phyloP scores from a whole-genome alignment of 78 protist genomes.

The Dictyostelium firmibasis region DNA sequence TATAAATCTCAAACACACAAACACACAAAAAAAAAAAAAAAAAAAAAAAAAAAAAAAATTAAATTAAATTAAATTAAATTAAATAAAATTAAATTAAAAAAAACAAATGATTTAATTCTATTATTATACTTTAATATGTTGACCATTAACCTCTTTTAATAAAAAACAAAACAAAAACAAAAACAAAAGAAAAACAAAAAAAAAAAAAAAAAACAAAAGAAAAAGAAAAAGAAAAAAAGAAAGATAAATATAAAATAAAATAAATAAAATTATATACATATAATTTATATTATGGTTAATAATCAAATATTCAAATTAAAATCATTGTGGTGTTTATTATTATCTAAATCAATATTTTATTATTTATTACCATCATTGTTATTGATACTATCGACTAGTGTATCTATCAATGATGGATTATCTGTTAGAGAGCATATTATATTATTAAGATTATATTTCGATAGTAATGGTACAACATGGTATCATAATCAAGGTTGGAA shows the following conservation, averaged over 20 bases:
- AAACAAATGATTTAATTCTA: background rate
- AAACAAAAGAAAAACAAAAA: no score
- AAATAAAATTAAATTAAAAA: background rate
- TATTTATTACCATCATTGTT: background rate
- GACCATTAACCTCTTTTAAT: no score
- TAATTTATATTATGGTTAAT: background rate
- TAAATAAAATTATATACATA: background rate
- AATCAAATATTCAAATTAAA: background rate
- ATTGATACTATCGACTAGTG: conserved; percentile 3
- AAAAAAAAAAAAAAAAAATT: background rate
- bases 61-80: background rate
- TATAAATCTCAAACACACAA: background rate
- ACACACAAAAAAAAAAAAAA: background rate
- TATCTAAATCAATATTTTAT: background rate
- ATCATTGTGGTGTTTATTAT: background rate
- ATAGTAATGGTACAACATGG: conserved; percentile 1
- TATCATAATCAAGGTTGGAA: conserved; percentile 13
- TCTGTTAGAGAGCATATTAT: background rate
- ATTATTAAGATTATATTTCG: conserved; percentile 2
- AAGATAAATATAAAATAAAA: background rate
- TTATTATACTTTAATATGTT: no score
- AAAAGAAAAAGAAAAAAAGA: background rate
- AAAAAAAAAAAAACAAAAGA: no score
- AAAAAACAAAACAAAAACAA: no score
- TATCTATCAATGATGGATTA: background rate